phyloP scores from a whole-genome alignment of 2,329 filamentous ascomycete genomes.

The Sarocladium kiliense region DNA sequence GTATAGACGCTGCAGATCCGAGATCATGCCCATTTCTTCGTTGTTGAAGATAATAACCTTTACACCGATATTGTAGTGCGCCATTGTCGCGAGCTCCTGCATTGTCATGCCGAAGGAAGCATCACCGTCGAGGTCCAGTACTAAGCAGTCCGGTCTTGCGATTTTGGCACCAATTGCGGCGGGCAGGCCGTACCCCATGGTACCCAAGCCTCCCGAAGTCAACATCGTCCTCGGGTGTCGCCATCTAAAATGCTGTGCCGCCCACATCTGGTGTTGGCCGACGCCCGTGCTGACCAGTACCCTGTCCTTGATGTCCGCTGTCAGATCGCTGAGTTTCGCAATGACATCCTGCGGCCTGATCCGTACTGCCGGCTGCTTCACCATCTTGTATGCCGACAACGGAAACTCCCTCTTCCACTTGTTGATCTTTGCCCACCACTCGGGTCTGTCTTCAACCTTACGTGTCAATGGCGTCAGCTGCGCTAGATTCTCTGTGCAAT shows the following conservation, averaged over 20 bases:
- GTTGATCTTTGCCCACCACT: conserved; percentile 86
- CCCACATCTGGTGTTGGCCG: conserved; percentile 97
- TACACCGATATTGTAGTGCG: conserved; percentile 93
- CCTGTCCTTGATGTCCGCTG: conserved; percentile 70
- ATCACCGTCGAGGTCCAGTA: conserved; percentile 95
- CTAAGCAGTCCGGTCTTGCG: conserved; percentile 64
- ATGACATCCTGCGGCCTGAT: conserved; percentile 96
- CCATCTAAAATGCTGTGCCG: conserved; percentile 95
- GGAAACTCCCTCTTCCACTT: conserved; percentile 92
- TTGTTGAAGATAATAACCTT: conserved; percentile 95
- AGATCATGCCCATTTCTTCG: conserved; percentile 98
- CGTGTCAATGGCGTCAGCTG: neutral
- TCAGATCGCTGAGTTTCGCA: conserved; percentile 81
- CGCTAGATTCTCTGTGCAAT: neutral
- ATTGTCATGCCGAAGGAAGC: conserved; percentile 98
- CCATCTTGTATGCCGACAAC: conserved; percentile 72
- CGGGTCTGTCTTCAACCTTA: conserved; percentile 54
- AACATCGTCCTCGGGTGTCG: conserved; percentile 87
- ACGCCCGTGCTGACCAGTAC: conserved; percentile 92
- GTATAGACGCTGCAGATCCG: conserved; percentile 96
- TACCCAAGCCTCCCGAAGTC: conserved; percentile 82
- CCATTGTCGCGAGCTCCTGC: conserved; percentile 86
- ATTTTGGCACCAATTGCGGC: conserved; percentile 95
- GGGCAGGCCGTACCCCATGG: conserved; percentile 93
- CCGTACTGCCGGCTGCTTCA: conserved; percentile 64